A percentile compares a stretch with the other conserved stretches of the same genome.
phyloP scores from a whole-genome alignment of 1,284 basidiomycete genomes.

The Tilletiopsis washingtonensis region DNA sequence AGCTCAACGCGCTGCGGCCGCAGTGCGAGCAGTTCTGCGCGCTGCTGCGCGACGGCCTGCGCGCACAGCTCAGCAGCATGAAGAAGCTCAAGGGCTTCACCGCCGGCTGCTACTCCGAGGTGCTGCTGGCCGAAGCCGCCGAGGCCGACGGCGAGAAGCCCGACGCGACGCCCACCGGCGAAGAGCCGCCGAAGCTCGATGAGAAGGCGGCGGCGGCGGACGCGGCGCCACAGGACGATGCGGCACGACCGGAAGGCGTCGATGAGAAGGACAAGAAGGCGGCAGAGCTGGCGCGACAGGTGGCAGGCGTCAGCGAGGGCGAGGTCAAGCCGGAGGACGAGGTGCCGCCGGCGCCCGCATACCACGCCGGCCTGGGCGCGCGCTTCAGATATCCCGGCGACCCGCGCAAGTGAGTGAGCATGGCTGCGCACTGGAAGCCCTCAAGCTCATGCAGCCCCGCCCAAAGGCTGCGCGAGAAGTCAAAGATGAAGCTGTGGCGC shows the following conservation, averaged over 20 bases:
- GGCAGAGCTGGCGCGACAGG: not conserved
- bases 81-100: conserved; percentile 84
- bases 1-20: conserved; percentile 88
- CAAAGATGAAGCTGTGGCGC: conserved; percentile 94
- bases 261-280: conserved; percentile 2
- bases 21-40: conserved; percentile 92
- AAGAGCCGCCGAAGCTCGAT: not conserved
- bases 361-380: conserved; percentile 38
- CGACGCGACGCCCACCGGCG: not conserved
- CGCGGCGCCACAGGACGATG: not conserved
- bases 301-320: not conserved
- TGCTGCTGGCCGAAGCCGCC: conserved; percentile 55
- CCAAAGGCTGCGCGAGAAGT: conserved; percentile 64
- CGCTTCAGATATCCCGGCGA: conserved; percentile 48
- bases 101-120: conserved; percentile 88
- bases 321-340: not conserved
- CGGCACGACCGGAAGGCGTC: not conserved
- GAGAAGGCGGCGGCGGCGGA: conserved; percentile 9
- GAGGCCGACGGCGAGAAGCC: conserved; percentile 1
- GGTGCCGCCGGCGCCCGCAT: conserved; percentile 13
- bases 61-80: conserved; percentile 67
- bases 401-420: conserved; percentile 22
- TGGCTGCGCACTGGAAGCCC: not conserved
- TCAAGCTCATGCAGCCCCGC: no score
- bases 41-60: conserved; percentile 78